phyloP scores from a whole-genome alignment of 768 basidiomycete genomes.

The Boletus speciosus region DNA sequence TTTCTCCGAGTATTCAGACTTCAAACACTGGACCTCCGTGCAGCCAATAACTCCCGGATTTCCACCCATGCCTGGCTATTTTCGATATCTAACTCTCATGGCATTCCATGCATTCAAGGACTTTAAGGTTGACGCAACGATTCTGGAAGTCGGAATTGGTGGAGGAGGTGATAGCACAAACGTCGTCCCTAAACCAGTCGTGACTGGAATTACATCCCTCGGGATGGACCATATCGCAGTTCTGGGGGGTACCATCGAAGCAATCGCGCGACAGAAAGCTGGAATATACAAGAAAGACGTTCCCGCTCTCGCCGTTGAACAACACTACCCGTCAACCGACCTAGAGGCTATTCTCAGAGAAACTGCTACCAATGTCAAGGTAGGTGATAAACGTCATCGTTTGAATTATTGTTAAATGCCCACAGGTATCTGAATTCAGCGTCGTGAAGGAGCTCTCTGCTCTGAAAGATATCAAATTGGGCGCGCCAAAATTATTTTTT shows the following conservation, averaged over 20 bases:
- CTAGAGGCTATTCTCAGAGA: slow-evolving; percentile 65
- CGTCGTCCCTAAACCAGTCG: slow-evolving; percentile 85
- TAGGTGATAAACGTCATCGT: slow-evolving; percentile 24
- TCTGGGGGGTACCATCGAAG: slow-evolving; percentile 80
- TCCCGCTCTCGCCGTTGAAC: slow-evolving; percentile 81
- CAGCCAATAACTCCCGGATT: slow-evolving; percentile 47
- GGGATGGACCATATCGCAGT: slow-evolving; percentile 90
- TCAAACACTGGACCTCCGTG: slow-evolving; percentile 20
- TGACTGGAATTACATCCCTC: slow-evolving; percentile 84
- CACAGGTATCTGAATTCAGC: slow-evolving; percentile 64
- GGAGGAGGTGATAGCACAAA: slow-evolving; percentile 95
- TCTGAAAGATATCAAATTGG: slow-evolving; percentile 57
- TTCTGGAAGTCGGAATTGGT: slow-evolving; percentile 96
- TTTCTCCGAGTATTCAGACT: background rate
- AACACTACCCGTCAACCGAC: slow-evolving; percentile 69
- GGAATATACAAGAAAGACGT: slow-evolving; percentile 95
- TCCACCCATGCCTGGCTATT: slow-evolving; percentile 86
- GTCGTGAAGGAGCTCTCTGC: slow-evolving; percentile 53
- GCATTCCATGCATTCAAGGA: slow-evolving; percentile 88
- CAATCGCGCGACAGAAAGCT: slow-evolving; percentile 94
- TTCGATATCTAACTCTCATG: slow-evolving; percentile 88
- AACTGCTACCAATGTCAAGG: slow-evolving; percentile 65
- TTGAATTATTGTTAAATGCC: background rate
- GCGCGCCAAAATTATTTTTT: slow-evolving; percentile 33
- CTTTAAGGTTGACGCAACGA: slow-evolving; percentile 80